Conservation (phyloP, 2,329 filamentous ascomycete species). For the Aspergillus sergii region DNA sequence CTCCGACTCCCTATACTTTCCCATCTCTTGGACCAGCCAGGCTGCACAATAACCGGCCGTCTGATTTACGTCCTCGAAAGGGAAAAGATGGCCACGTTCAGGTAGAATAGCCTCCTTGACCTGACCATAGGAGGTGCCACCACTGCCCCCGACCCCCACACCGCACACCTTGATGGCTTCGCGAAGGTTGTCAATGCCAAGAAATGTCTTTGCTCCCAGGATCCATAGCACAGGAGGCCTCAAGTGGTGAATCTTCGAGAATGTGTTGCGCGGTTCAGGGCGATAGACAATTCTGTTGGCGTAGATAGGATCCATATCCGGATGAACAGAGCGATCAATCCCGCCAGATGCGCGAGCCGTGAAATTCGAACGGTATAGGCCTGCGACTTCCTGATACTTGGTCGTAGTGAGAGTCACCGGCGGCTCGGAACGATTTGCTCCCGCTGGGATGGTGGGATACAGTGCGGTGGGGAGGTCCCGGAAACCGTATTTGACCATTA, state of each 20-base stretch:
- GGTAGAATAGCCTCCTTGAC: constrained; percentile 26
- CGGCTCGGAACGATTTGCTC: not conserved
- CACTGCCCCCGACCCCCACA: constrained; percentile 34
- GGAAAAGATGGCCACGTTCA: constrained; percentile 7
- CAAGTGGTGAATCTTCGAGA: not conserved
- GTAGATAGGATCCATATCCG: constrained; percentile 3
- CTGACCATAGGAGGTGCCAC: constrained; percentile 55
- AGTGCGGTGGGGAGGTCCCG: constrained; percentile 14
- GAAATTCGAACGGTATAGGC: constrained; percentile 2
- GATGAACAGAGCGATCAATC: not conserved
- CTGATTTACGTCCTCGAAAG: constrained; percentile 6
- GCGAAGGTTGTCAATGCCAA: constrained; percentile 21
- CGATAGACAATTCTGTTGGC: not conserved
- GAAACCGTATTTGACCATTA: constrained; percentile 12
- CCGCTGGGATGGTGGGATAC: constrained; percentile 4
- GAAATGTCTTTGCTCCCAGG: constrained; percentile 23
- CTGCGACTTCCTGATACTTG: constrained; percentile 6
- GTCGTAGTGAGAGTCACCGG: constrained; percentile 15
- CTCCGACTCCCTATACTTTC: not conserved
- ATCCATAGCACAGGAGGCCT: constrained; percentile 32
- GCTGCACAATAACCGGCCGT: not conserved
- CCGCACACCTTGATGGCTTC: constrained; percentile 34
- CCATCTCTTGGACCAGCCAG: constrained; percentile 6
- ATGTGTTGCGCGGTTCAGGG: constrained; percentile 1
- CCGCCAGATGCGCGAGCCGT: not conserved